A percentile compares a stretch with the other conserved stretches of the same genome.
Evolutionary conservation across 2,329 filamentous ascomycete species (phyloP).

Genomic region (Aspergillus jensenii): DNA sequence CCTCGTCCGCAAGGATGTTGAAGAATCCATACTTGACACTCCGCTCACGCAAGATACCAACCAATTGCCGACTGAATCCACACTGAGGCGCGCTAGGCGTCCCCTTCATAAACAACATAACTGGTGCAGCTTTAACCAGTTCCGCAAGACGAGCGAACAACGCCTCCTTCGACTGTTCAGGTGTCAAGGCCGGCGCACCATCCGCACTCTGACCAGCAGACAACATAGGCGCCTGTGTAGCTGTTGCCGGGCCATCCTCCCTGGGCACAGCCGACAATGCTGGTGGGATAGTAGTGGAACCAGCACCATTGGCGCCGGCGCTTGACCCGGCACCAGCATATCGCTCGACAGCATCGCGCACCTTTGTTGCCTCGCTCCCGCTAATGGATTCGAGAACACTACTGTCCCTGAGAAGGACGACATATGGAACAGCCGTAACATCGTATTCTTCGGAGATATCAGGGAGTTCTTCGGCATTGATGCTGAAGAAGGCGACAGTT

Average conservation of each 20-base stretch:
- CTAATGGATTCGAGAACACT: slow-evolving; percentile 80
- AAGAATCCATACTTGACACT: slow-evolving; percentile 98
- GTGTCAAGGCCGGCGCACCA: slow-evolving; percentile 25
- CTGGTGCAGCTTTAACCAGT: slow-evolving; percentile 89
- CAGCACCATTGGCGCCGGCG: slow-evolving; percentile 27
- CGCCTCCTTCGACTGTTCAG: slow-evolving; percentile 74
- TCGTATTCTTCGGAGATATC: slow-evolving; percentile 92
- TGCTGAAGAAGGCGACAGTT: slow-evolving; percentile 76
- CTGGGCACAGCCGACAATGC: slow-evolving; percentile 41
- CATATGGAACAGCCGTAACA: slow-evolving; percentile 89
- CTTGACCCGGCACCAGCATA: slow-evolving; percentile 58
- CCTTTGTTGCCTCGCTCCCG: slow-evolving; percentile 83
- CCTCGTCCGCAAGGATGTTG: slow-evolving; percentile 96
- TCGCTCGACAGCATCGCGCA: slow-evolving; percentile 80
- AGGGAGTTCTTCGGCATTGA: slow-evolving; percentile 92
- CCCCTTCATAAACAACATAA: slow-evolving; percentile 99
- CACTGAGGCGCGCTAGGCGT: slow-evolving; percentile 84
- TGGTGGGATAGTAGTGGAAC: slow-evolving; percentile 39
- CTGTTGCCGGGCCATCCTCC: slow-evolving; percentile 30
- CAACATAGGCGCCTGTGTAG: slow-evolving; percentile 31
- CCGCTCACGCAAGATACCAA: slow-evolving; percentile 81
- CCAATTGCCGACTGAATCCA: slow-evolving; percentile 88
- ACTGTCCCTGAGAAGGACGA: slow-evolving; percentile 76
- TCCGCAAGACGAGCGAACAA: slow-evolving; percentile 76
- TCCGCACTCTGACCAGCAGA: neutral